Evolutionary conservation across 192 early-diverging fungal species (phyloP).

Genomic region (Coemansia reversa): DNA sequence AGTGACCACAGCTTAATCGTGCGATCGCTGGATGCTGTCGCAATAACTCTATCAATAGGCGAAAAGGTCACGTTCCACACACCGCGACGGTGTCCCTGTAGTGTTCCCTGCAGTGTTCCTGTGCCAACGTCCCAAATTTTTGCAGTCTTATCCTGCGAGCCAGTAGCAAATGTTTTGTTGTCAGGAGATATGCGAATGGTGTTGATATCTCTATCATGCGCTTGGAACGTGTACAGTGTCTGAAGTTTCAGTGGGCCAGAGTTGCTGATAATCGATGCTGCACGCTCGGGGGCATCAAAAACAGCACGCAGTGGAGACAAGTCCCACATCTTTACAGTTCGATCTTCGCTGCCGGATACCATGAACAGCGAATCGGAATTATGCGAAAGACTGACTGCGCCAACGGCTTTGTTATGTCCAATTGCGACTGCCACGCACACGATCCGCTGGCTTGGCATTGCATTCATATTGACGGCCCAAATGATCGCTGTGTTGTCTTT

Average conservation of each 20-base stretch:
- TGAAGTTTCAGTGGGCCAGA: slow-evolving; percentile 31
- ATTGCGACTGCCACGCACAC: slow-evolving; percentile 68
- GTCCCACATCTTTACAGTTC: slow-evolving; percentile 95
- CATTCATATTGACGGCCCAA: slow-evolving; percentile 73
- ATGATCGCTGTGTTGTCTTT: slow-evolving; percentile 87
- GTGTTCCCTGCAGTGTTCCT: slow-evolving; percentile 74
- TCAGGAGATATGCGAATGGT: slow-evolving; percentile 87
- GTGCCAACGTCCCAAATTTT: slow-evolving; percentile 88
- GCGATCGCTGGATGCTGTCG: slow-evolving; percentile 90
- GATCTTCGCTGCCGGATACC: slow-evolving; percentile 88
- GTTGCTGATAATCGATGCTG: slow-evolving; percentile 4
- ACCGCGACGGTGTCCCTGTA: slow-evolving; percentile 91
- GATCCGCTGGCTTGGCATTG: slow-evolving; percentile 58
- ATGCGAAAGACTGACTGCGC: slow-evolving; percentile 76
- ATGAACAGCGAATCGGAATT: slow-evolving; percentile 63
- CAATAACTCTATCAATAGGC: slow-evolving; percentile 93
- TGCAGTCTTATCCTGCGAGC: slow-evolving; percentile 92
- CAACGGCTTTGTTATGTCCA: slow-evolving; percentile 93
- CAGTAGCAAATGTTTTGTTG: slow-evolving; percentile 89
- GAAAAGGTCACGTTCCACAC: slow-evolving; percentile 93
- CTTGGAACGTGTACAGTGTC: slow-evolving; percentile 84
- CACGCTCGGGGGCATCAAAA: slow-evolving; percentile 21
- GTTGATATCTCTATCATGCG: slow-evolving; percentile 98
- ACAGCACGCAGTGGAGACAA: slow-evolving; percentile 54
- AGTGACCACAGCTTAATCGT: slow-evolving; percentile 95